A percentile compares a stretch with the other conserved stretches of the same genome.
Evolutionary conservation across 2,329 filamentous ascomycete species (phyloP).

Genomic region (Trichoderma sp.): DNA sequence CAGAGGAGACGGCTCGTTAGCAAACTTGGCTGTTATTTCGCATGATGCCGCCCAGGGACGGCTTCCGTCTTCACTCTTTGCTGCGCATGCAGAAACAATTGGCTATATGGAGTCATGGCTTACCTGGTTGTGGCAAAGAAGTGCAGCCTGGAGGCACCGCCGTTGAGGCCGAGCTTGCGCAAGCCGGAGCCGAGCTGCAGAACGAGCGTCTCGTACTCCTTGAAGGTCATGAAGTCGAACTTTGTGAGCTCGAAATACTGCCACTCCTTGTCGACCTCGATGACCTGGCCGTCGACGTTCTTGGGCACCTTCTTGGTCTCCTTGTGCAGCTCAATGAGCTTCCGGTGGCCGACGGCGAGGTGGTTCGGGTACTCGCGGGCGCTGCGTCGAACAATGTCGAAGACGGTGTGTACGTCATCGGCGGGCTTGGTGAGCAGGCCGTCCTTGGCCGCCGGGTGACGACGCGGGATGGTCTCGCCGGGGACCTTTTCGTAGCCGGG

Average conservation of each 20-base stretch:
- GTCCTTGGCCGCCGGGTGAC: conserved; percentile 71
- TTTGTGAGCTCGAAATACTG: conserved; percentile 81
- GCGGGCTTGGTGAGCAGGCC: conserved; percentile 67
- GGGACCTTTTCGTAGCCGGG: conserved; percentile 67
- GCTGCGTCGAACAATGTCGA: conserved; percentile 73
- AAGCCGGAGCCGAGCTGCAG: conserved; percentile 72
- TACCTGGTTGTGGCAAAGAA: conserved; percentile 83
- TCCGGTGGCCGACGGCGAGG: conserved; percentile 69
- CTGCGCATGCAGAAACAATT: neutral
- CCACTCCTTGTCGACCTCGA: conserved; percentile 88
- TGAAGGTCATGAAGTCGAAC: conserved; percentile 76
- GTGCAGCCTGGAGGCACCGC: conserved; percentile 69
- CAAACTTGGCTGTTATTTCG: neutral
- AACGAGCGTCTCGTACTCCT: conserved; percentile 73
- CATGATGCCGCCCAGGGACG: neutral
- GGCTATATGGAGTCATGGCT: conserved; percentile 31
- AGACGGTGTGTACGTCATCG: conserved; percentile 73
- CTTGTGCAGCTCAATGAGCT: conserved; percentile 73
- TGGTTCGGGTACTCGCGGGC: conserved; percentile 64
- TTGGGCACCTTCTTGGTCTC: conserved; percentile 92
- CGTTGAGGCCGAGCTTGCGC: conserved; percentile 68
- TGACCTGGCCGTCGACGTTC: conserved; percentile 76
- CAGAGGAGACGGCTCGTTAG: conserved; percentile 1
- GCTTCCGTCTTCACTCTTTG: neutral
- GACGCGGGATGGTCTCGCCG: conserved; percentile 82